Percentiles rank a stretch among this genome's conserved stretches.
Conservation (phyloP, 768 basidiomycete genomes). For the Leccinum fibrillosum region DNA sequence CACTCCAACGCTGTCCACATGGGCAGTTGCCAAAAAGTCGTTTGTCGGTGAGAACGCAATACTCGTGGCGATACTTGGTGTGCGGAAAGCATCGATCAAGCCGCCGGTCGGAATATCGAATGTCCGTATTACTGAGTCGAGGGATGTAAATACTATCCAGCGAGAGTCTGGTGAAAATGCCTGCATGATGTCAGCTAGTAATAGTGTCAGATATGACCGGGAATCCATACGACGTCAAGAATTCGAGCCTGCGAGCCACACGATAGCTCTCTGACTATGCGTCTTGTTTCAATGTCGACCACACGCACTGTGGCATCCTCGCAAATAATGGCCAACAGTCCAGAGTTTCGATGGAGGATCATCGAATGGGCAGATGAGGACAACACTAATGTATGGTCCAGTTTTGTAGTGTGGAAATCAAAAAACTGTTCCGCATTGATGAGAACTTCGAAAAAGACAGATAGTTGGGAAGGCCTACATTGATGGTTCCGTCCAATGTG, state of each 20-base stretch:
- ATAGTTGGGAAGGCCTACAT: conserved; percentile 49
- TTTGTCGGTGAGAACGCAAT: conserved; percentile 91
- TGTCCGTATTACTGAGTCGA: conserved; percentile 91
- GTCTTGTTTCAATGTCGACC: conserved; percentile 86
- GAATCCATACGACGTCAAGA: conserved; percentile 72
- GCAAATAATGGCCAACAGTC: conserved; percentile 76
- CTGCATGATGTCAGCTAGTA: conserved; percentile 38
- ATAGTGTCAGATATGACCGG: background rate
- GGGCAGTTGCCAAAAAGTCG: conserved; percentile 93
- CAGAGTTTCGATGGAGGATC: conserved; percentile 78
- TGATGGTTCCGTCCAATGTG: conserved; percentile 85
- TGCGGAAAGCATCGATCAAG: conserved; percentile 89
- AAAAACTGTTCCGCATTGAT: conserved; percentile 67
- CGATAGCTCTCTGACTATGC: conserved; percentile 83
- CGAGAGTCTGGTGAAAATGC: conserved; percentile 93
- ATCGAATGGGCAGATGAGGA: conserved; percentile 70
- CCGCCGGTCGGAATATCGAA: conserved; percentile 94
- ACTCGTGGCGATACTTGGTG: conserved; percentile 83
- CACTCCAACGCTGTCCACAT: conserved; percentile 91
- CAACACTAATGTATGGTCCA: conserved; percentile 64
- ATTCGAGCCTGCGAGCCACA: conserved; percentile 78
- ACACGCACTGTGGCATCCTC: conserved; percentile 86
- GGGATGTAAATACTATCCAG: conserved; percentile 85
- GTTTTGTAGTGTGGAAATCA: conserved; percentile 84
- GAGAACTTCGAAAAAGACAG: background rate